phyloP scores from a whole-genome alignment of 164 flowering plant genomes.

The Berberis thunbergii region DNA sequence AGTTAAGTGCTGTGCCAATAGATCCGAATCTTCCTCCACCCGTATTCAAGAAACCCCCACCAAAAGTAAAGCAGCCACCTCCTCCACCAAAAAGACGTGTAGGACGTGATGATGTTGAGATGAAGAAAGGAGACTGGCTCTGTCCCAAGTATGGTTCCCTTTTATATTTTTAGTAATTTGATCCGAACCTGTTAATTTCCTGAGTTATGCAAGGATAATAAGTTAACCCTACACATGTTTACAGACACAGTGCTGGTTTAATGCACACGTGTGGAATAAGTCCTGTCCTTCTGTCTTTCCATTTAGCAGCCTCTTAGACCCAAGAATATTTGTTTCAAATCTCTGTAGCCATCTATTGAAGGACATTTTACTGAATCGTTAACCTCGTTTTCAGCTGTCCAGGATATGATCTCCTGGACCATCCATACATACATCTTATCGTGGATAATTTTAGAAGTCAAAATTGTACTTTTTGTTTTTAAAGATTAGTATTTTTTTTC shows the following conservation, averaged over 20 bases:
- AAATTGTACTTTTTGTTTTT: constrained; percentile 1
- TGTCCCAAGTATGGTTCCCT: constrained; percentile 73
- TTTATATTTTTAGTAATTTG: not conserved
- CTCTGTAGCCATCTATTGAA: not conserved
- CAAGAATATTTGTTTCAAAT: not conserved
- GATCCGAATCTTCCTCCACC: constrained; percentile 98
- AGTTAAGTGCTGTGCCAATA: constrained; percentile 88
- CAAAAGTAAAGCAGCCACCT: constrained; percentile 96
- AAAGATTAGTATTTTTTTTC: constrained; percentile 15
- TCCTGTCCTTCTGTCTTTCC: not conserved
- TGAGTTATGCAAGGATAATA: not conserved
- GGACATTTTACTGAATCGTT: not conserved
- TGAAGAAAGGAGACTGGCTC: constrained; percentile 99
- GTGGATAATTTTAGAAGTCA: not conserved
- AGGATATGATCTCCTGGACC: not conserved
- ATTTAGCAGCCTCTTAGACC: not conserved
- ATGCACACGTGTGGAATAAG: not conserved
- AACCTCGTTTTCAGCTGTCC: not conserved
- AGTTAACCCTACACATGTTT: not conserved
- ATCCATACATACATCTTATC: not conserved
- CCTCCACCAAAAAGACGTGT: constrained; percentile 90
- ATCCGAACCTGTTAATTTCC: not conserved
- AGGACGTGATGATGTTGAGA: constrained; percentile 93
- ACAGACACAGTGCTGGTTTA: too few species aligned
- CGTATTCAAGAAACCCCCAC: constrained; percentile 73